A percentile compares a stretch with the other conserved stretches of the same genome.
These are phyloP conservation scores for Trypanosoma grayi DNA, from an alignment of 208 protist genomes.

Conservation along the genomic window DNA sequence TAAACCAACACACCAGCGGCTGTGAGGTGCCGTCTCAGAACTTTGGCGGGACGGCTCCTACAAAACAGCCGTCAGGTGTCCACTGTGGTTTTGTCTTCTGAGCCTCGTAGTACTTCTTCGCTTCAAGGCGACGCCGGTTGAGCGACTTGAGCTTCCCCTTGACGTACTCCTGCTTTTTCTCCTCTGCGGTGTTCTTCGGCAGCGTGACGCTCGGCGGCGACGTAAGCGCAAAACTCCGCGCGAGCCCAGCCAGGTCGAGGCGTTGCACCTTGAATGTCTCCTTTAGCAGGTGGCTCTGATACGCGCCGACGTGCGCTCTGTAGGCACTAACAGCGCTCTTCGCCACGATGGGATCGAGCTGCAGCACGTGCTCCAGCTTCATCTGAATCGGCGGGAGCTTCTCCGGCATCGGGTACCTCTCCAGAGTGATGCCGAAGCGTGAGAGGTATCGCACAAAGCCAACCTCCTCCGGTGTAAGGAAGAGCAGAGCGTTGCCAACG, in stretches of 20 bases:
- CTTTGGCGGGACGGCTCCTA: conserved; percentile 45
- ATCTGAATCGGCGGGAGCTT: conserved; percentile 77
- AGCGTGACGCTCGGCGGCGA: conserved; percentile 82
- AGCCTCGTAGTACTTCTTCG: conserved; percentile 72
- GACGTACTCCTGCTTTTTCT: conserved; percentile 78
- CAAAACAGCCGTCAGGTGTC: conserved; percentile 65
- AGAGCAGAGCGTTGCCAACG: conserved; percentile 90
- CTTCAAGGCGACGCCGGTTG: conserved; percentile 56
- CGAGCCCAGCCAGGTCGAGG: conserved; percentile 91
- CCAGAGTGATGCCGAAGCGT: conserved; percentile 74
- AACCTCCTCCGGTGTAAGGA: conserved; percentile 90
- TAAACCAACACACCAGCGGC: not conserved
- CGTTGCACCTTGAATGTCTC: conserved; percentile 91
- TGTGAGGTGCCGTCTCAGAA: not conserved
- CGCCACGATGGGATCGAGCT: conserved; percentile 82
- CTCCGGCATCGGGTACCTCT: conserved; percentile 66
- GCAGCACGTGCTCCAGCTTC: conserved; percentile 86
- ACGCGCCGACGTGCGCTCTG: conserved; percentile 90
- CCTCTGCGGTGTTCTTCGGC: conserved; percentile 60
- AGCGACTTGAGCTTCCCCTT: conserved; percentile 90
- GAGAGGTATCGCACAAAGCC: conserved; percentile 88
- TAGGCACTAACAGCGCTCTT: conserved; percentile 92
- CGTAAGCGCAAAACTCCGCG: conserved; percentile 90
- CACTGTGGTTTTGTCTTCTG: conserved; percentile 84
- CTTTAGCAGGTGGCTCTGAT: conserved; percentile 93